Evolutionary conservation across 2,329 filamentous ascomycete genomes (phyloP).

Genomic region (Sodiomyces alkalinus): DNA sequence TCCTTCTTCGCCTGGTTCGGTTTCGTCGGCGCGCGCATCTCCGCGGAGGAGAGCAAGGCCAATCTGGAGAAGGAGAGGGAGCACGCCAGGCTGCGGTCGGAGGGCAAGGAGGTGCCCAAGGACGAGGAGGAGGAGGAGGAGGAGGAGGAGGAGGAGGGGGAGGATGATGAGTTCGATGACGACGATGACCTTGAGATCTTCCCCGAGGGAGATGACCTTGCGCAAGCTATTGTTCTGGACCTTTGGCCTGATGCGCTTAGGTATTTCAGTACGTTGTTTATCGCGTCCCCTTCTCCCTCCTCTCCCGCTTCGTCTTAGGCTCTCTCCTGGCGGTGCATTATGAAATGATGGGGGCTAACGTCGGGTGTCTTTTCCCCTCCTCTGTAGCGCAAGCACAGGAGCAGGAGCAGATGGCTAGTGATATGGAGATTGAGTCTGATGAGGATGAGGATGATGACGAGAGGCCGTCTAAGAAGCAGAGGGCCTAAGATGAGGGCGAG

Average conservation of each 20-base stretch:
- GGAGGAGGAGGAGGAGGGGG: conserved; percentile 42
- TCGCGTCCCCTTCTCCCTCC: too few species aligned
- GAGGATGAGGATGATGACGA: conserved; percentile 32
- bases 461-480: conserved; percentile 26
- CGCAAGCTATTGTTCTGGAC: conserved; percentile 69
- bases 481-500: conserved; percentile 18
- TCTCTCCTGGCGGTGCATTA: too few species aligned
- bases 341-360: too few species aligned
- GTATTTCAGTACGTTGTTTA: too few species aligned
- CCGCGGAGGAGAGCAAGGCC: conserved; percentile 53
- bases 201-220: conserved; percentile 72
- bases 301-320: too few species aligned
- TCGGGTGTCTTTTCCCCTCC: too few species aligned
- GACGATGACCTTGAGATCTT: conserved; percentile 69
- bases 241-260: conserved; percentile 78
- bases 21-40: conserved; percentile 55
- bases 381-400: conserved; percentile 63
- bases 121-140: conserved; percentile 26
- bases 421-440: conserved; percentile 52
- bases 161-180: conserved; percentile 45
- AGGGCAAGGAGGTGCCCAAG: conserved; percentile 33
- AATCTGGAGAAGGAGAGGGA: conserved; percentile 46
- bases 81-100: conserved; percentile 32
- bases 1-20: conserved; percentile 90
- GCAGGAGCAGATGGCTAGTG: conserved; percentile 43